Evolutionary conservation across 768 basidiomycete genomes (phyloP).

Genomic region (Fomitopsis serialis): DNA sequence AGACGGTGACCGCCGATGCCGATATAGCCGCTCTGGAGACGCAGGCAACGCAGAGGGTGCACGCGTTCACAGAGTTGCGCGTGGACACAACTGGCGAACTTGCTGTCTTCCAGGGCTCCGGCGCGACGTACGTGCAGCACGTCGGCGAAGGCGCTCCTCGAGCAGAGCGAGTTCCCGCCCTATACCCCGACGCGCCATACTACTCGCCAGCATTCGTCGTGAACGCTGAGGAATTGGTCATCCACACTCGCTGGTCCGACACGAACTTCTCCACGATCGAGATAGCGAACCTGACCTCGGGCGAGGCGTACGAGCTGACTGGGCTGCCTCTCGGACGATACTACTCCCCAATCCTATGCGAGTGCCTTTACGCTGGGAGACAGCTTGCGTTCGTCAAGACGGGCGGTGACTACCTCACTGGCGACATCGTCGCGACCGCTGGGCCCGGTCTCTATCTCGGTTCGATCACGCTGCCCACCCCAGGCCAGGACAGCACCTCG

Average conservation of each 20-base stretch:
- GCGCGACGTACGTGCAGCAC: slow-evolving; percentile 47
- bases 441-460: slow-evolving; percentile 61
- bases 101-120: slow-evolving; percentile 66
- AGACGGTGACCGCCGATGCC: slow-evolving; percentile 43
- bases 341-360: slow-evolving; percentile 52
- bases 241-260: slow-evolving; percentile 71
- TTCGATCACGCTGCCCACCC: slow-evolving; percentile 45
- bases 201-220: slow-evolving; percentile 67
- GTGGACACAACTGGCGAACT: slow-evolving; percentile 48
- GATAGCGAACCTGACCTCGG: slow-evolving; percentile 46
- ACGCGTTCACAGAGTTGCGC: slow-evolving; percentile 56
- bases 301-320: slow-evolving; percentile 40
- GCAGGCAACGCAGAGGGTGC: slow-evolving; percentile 46
- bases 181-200: slow-evolving; percentile 41
- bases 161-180: slow-evolving; percentile 41
- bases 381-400: slow-evolving; percentile 62
- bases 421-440: slow-evolving; percentile 60
- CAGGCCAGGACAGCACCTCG: slow-evolving; percentile 15
- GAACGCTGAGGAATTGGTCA: slow-evolving; percentile 40
- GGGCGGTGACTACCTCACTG: slow-evolving; percentile 53
- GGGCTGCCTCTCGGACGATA: slow-evolving; percentile 65
- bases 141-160: slow-evolving; percentile 14
- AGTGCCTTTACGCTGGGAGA: slow-evolving; percentile 35
- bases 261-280: slow-evolving; percentile 58
- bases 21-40: slow-evolving; percentile 54